Evolutionary conservation across 2,329 filamentous ascomycete genomes (phyloP).

Genomic region (Hypoxylon sp.): DNA sequence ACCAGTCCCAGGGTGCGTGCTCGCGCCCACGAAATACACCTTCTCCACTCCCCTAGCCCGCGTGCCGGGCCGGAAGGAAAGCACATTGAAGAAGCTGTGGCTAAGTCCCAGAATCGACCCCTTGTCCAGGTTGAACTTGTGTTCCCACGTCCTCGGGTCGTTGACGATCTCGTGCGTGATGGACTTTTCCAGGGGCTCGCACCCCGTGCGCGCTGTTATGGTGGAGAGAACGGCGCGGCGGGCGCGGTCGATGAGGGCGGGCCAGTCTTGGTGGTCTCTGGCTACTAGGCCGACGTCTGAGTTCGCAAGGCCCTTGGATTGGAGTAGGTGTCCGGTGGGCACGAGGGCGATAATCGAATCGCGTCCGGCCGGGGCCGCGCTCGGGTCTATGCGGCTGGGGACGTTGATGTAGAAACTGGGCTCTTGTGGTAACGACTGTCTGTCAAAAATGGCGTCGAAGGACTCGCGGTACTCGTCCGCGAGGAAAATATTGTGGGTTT

Average conservation of each 20-base stretch:
- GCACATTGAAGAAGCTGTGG: slow-evolving; percentile 81
- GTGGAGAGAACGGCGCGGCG: slow-evolving; percentile 73
- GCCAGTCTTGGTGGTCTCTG: slow-evolving; percentile 71
- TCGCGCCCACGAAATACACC: slow-evolving; percentile 81
- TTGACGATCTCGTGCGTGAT: slow-evolving; percentile 76
- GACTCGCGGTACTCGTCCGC: slow-evolving; percentile 79
- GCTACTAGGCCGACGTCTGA: slow-evolving; percentile 45
- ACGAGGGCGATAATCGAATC: slow-evolving; percentile 80
- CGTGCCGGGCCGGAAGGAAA: slow-evolving; percentile 75
- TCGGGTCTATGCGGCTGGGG: slow-evolving; percentile 76
- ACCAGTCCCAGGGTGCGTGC: slow-evolving; percentile 81
- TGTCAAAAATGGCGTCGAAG: slow-evolving; percentile 83
- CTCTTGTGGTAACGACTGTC: slow-evolving; percentile 75
- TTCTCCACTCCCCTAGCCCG: slow-evolving; percentile 64
- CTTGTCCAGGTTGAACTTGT: slow-evolving; percentile 80
- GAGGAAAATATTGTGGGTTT: slow-evolving; percentile 83
- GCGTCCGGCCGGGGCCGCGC: slow-evolving; percentile 74
- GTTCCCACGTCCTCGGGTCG: slow-evolving; percentile 75
- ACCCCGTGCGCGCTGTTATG: slow-evolving; percentile 72
- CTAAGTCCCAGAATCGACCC: slow-evolving; percentile 80
- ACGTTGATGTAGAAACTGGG: slow-evolving; percentile 86
- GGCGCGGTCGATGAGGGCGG: slow-evolving; percentile 70
- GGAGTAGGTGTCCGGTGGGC: slow-evolving; percentile 77
- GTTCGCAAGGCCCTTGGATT: slow-evolving; percentile 56
- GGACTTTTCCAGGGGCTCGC: slow-evolving; percentile 60